Evolutionary conservation across 805 yeast species (phyloP).

Genomic region (Priceomyces melissophilus): DNA sequence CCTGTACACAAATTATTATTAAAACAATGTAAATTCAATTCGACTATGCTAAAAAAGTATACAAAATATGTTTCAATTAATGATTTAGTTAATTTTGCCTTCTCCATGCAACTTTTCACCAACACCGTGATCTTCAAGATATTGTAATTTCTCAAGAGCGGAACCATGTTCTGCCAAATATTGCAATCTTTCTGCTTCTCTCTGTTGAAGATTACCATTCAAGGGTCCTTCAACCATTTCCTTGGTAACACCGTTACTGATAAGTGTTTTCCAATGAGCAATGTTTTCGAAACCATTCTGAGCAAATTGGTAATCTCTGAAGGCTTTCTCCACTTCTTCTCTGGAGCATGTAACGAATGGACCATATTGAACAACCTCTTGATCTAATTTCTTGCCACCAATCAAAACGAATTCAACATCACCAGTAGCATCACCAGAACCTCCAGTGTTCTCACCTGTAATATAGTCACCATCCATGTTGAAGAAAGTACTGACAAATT

Average conservation of each 20-base stretch:
- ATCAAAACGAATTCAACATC: slow-evolving; percentile 65
- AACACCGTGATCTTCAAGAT: neutral
- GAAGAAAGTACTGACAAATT: slow-evolving; percentile 58
- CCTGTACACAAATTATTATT: neutral
- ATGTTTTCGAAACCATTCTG: slow-evolving; percentile 69
- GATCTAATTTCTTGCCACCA: slow-evolving; percentile 73
- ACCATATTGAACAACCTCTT: slow-evolving; percentile 80
- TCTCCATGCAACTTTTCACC: neutral
- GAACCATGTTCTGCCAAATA: slow-evolving; percentile 6
- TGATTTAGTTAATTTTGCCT: slow-evolving; percentile 1
- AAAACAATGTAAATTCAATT: slow-evolving; percentile 1
- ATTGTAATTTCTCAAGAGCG: no score
- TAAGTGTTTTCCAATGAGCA: slow-evolving; percentile 53
- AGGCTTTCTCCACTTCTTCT: slow-evolving; percentile 65
- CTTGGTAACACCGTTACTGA: slow-evolving; percentile 40
- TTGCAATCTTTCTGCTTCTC: slow-evolving; percentile 20
- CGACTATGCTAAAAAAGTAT: slow-evolving; percentile 7
- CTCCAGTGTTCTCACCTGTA: slow-evolving; percentile 38
- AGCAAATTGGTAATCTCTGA: slow-evolving; percentile 66
- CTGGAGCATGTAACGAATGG: slow-evolving; percentile 81
- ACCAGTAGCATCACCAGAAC: slow-evolving; percentile 40
- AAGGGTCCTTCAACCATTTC: slow-evolving; percentile 39
- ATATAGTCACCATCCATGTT: slow-evolving; percentile 65
- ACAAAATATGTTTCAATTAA: slow-evolving; percentile 4
- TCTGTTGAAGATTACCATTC: slow-evolving; percentile 28